Conservation (phyloP, 305 asterid species). For the Rubia occidens region DNA sequence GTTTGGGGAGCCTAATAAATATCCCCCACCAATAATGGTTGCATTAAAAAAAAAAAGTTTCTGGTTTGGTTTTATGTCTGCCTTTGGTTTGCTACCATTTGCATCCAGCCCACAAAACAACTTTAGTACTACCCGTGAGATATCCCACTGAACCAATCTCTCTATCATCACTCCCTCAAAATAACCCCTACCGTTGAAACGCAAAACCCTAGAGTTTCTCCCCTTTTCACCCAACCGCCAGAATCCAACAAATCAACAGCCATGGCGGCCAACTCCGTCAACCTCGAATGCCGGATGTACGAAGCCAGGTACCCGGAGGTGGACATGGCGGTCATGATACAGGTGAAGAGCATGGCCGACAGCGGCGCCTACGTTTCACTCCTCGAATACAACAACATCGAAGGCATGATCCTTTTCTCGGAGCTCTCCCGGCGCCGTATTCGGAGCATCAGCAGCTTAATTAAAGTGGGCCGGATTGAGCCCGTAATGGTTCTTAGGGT, state of each 20-base stretch:
- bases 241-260: not conserved
- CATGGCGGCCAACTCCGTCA: slow-evolving; percentile 62
- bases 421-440: slow-evolving; percentile 98
- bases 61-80: too few species aligned
- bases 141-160: not conserved
- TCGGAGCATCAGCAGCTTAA: slow-evolving; percentile 86
- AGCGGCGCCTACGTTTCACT: slow-evolving; percentile 93
- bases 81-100: too few species aligned
- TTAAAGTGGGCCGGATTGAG: slow-evolving; percentile 87
- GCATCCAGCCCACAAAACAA: too few species aligned
- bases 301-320: slow-evolving; percentile 94
- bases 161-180: not conserved
- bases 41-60: too few species aligned
- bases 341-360: slow-evolving; percentile 95
- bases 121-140: not conserved
- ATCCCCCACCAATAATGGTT: too few species aligned
- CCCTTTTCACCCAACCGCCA: not conserved
- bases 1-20: too few species aligned
- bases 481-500: slow-evolving; percentile 98
- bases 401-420: slow-evolving; percentile 93
- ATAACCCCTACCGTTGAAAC: not conserved
- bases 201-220: not conserved
- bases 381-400: slow-evolving; percentile 88
- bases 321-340: slow-evolving; percentile 89
- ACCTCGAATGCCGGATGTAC: slow-evolving; percentile 95